Conservation (phyloP, 176 grass and related monocot species). For the Paspalum vaginatum region DNA sequence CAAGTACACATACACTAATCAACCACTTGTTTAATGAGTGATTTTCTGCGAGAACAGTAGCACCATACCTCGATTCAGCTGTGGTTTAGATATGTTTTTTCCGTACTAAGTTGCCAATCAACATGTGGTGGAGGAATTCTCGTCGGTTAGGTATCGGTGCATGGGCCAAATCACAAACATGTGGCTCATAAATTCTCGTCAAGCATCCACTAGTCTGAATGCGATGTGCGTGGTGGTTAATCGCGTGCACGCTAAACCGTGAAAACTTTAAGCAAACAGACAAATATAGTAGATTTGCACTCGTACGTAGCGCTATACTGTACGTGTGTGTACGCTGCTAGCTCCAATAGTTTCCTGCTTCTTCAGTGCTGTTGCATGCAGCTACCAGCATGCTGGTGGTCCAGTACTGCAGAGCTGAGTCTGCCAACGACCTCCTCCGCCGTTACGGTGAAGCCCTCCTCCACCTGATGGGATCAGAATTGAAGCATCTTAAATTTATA, state of each 20-base stretch:
- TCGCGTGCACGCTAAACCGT: background rate
- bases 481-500: too few species aligned
- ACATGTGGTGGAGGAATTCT: background rate
- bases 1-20: background rate
- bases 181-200: slow-evolving; percentile 23
- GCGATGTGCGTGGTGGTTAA: background rate
- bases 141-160: background rate
- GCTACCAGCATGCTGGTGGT: background rate
- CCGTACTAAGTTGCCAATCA: background rate
- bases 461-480: background rate
- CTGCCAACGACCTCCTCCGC: slow-evolving; percentile 39
- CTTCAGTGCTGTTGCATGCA: background rate
- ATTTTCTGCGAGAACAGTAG: background rate
- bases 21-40: background rate
- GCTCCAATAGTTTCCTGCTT: background rate
- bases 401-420: slow-evolving; percentile 18
- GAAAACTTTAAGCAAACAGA: too few species aligned
- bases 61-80: too few species aligned
- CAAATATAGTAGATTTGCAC: too few species aligned
- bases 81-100: too few species aligned
- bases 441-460: slow-evolving; percentile 25
- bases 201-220: background rate
- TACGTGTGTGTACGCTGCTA: too few species aligned
- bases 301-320: too few species aligned
- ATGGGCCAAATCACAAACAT: background rate